phyloP scores from a whole-genome alignment of 2,329 filamentous ascomycete species.

The Diaporthe vexans region DNA sequence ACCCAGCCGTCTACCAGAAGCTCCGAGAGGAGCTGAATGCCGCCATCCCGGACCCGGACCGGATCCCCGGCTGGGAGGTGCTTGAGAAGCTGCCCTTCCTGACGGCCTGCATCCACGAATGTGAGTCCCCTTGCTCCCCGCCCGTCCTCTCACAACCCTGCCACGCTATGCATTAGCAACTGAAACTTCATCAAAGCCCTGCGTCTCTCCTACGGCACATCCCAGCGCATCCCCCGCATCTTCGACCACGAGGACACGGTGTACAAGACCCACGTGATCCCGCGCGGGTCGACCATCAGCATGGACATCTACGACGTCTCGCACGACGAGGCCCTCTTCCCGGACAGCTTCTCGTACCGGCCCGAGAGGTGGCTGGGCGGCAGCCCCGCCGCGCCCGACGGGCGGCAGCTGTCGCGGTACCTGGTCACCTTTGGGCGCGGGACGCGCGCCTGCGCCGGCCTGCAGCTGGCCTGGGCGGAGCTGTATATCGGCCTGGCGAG shows the following conservation, averaged over 20 bases:
- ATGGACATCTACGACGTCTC: slow-evolving; percentile 17
- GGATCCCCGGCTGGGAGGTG: background rate
- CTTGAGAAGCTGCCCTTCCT: slow-evolving; percentile 22
- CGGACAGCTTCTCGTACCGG: background rate
- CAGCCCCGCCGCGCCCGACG: slow-evolving; percentile 9
- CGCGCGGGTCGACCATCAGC: background rate
- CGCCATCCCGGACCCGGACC: slow-evolving; percentile 2
- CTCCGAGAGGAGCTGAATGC: background rate
- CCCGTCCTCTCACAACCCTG: too few relatives aligned
- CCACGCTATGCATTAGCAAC: too few relatives aligned
- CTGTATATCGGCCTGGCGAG: slow-evolving; percentile 27
- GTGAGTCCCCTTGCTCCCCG: too few relatives aligned
- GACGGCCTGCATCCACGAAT: background rate
- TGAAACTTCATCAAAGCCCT: too few relatives aligned
- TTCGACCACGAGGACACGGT: background rate
- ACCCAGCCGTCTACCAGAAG: background rate
- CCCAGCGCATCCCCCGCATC: background rate
- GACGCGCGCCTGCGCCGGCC: background rate
- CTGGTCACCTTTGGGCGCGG: slow-evolving; percentile 9
- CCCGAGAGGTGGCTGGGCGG: slow-evolving; percentile 21
- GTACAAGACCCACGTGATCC: background rate
- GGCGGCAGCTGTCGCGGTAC: background rate
- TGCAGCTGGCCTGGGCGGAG: slow-evolving; percentile 10
- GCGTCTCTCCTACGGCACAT: background rate
- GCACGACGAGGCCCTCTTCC: background rate